These are phyloP conservation scores for Rugonectria rugulosa DNA, from an alignment of 2,329 filamentous ascomycete genomes.

Conservation along the genomic window DNA sequence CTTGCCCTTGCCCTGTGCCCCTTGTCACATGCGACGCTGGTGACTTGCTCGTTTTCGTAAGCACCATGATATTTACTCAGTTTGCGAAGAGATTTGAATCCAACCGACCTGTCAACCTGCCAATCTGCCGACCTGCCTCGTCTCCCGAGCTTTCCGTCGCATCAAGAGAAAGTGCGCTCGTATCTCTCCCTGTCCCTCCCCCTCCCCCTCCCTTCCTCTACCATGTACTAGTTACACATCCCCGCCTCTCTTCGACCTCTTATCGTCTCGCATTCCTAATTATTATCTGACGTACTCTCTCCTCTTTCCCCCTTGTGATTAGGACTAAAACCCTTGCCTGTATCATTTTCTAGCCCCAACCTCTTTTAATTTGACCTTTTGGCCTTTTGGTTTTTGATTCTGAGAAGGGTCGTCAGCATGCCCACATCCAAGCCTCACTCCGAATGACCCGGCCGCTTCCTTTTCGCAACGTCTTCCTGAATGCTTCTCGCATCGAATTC, in stretches of 20 bases:
- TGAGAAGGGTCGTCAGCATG: conserved; percentile 15
- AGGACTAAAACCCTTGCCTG: not conserved
- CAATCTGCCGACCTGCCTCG: not conserved
- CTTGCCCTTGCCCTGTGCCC: conserved; percentile 18
- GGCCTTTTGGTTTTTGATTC: no score
- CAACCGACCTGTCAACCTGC: not conserved
- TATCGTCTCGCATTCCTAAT: no score
- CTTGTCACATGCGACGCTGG: conserved; percentile 27
- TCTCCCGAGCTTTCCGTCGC: not conserved
- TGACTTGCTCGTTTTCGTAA: conserved; percentile 15
- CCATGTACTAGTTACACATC: no score
- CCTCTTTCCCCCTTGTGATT: not conserved
- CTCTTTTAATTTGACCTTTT: conserved; percentile 1
- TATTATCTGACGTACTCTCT: not conserved
- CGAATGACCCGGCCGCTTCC: not conserved
- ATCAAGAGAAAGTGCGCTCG: no score
- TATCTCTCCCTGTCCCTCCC: no score
- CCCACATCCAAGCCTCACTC: conserved; percentile 16
- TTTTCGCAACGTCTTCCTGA: not conserved
- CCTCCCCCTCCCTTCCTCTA: no score
- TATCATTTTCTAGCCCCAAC: no score
- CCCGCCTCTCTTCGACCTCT: conserved; percentile 11
- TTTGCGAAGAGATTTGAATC: no score
- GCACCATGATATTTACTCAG: conserved; percentile 13
- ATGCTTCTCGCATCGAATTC: not conserved